Conservation (phyloP, 169 alveolate species). For the Pseudocohnilembus persalinus region DNA sequence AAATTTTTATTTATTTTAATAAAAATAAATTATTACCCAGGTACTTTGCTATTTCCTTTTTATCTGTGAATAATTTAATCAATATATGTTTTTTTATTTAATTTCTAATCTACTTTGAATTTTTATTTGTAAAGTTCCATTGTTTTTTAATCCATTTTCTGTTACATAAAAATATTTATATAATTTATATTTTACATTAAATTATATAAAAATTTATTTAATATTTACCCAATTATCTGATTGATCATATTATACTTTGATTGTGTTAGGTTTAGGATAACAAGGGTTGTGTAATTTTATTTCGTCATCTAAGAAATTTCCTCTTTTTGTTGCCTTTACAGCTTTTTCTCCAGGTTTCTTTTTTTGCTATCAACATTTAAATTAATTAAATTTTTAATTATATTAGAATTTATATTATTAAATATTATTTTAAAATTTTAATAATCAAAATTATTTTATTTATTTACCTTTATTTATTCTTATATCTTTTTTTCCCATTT, state of each 20-base stretch:
- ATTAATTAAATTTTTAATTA: not conserved
- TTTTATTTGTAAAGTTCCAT: too few relatives aligned
- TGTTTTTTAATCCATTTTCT: not conserved
- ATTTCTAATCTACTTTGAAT: not conserved
- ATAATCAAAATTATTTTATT: too few relatives aligned
- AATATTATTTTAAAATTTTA: too few relatives aligned
- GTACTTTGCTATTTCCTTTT: not conserved
- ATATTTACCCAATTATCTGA: not conserved
- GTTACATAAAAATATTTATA: not conserved
- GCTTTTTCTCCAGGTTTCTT: not conserved
- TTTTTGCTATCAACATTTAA: constrained; percentile 8
- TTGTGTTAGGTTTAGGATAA: not conserved
- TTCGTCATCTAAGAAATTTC: constrained; percentile 29
- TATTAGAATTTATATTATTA: too few relatives aligned
- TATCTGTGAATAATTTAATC: too few relatives aligned
- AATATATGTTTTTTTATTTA: not conserved
- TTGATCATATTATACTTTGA: too few relatives aligned
- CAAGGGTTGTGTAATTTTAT: not conserved
- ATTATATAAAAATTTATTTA: too few relatives aligned
- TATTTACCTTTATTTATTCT: constrained; percentile 10
- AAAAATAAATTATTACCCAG: too few relatives aligned
- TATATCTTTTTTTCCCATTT: constrained; percentile 14
- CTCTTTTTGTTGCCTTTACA: constrained; percentile 28
- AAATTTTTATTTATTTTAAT: too few relatives aligned
- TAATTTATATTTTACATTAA: too few relatives aligned